Conservation (phyloP, 805 yeast species). For the Kuraishia cidri region DNA sequence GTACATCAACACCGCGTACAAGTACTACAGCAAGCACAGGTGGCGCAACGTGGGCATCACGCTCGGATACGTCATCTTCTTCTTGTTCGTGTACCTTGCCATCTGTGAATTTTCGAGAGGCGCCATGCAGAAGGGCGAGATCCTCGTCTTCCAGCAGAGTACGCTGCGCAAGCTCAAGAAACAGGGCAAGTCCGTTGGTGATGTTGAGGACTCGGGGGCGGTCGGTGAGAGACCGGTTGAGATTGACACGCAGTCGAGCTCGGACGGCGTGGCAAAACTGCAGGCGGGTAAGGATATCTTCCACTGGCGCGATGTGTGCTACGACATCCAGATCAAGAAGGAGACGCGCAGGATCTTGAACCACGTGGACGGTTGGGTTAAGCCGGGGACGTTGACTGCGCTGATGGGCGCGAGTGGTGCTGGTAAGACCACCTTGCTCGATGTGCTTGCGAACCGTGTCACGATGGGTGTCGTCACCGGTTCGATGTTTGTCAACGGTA, state of each 20-base stretch:
- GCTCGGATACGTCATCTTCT: slow-evolving; percentile 44
- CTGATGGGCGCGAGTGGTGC: slow-evolving; percentile 62
- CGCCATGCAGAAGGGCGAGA: slow-evolving; percentile 66
- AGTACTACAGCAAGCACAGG: slow-evolving; percentile 44
- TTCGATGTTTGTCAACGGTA: slow-evolving; percentile 48
- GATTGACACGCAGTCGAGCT: slow-evolving; percentile 13
- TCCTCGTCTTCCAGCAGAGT: slow-evolving; percentile 46
- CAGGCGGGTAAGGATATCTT: slow-evolving; percentile 40
- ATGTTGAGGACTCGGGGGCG: slow-evolving; percentile 17
- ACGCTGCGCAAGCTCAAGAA: slow-evolving; percentile 38
- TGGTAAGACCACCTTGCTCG: slow-evolving; percentile 49
- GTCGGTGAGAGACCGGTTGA: slow-evolving; percentile 15
- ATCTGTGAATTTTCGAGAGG: slow-evolving; percentile 52
- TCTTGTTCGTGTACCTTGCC: slow-evolving; percentile 41
- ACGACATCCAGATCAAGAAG: slow-evolving; percentile 54
- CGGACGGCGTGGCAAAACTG: slow-evolving; percentile 16
- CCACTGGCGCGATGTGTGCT: slow-evolving; percentile 73
- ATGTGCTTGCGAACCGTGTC: slow-evolving; percentile 42
- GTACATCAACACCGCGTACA: slow-evolving; percentile 39
- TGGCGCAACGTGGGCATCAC: slow-evolving; percentile 81
- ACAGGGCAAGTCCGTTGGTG: slow-evolving; percentile 17
- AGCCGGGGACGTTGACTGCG: slow-evolving; percentile 77
- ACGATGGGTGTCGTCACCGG: slow-evolving; percentile 51
- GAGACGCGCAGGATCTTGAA: slow-evolving; percentile 53
- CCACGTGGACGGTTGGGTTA: slow-evolving; percentile 75